These are phyloP conservation scores for Brassica hybrid DNA, from an alignment of 441 rosid species.

Conservation along the genomic window DNA sequence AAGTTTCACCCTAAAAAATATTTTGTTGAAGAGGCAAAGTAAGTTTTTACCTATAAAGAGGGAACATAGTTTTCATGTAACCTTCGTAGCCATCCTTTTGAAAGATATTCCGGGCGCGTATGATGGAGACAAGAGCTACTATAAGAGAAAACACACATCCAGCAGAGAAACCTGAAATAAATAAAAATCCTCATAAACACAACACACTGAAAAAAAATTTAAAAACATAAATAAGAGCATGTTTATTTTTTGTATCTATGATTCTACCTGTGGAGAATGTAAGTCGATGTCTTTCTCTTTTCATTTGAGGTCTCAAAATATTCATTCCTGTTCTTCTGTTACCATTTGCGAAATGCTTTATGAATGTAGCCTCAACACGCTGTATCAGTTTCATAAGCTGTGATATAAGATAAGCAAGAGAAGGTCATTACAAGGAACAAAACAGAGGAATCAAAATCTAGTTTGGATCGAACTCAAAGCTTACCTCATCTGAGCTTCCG, in stretches of 20 bases:
- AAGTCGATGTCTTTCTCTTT: conserved; percentile 62
- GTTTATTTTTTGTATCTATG: background rate
- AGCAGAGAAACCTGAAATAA: conserved; percentile 59
- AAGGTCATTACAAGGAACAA: background rate
- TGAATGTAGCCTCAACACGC: conserved; percentile 76
- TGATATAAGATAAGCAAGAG: conserved; percentile 17
- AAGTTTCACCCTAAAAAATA: background rate
- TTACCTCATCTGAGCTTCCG: conserved; percentile 61
- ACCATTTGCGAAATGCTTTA: conserved; percentile 75
- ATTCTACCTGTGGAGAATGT: conserved; percentile 48
- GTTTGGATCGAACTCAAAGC: background rate
- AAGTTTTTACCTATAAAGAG: conserved; percentile 64
- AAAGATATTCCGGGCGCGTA: conserved; percentile 54
- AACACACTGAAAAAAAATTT: background rate
- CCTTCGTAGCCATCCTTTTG: conserved; percentile 32
- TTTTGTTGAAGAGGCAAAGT: conserved; percentile 1
- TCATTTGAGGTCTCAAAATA: conserved; percentile 59
- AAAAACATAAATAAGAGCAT: background rate
- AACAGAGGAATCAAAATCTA: background rate
- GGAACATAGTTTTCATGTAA: conserved; percentile 77
- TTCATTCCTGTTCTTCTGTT: conserved; percentile 72
- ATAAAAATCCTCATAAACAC: background rate
- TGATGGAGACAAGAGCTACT: conserved; percentile 53
- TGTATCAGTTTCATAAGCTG: conserved; percentile 71
- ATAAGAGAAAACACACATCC: conserved; percentile 70